Percentiles rank a stretch among this genome's conserved stretches.
Conservation (phyloP, 2,329 filamentous ascomycete genomes). For the Colletotrichum camelliae region DNA sequence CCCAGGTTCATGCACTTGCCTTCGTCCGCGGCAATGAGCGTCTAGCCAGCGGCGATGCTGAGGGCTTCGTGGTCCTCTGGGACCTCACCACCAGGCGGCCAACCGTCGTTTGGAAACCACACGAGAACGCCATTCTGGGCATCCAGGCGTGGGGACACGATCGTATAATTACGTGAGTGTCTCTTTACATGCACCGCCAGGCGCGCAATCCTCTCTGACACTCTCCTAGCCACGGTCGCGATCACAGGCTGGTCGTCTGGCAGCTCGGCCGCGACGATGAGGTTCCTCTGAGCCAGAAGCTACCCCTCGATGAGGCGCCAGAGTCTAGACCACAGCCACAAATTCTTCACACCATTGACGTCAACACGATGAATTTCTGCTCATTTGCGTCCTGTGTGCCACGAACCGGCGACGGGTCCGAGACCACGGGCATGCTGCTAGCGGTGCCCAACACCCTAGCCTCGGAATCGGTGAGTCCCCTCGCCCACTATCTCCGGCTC, state of each 20-base stretch:
- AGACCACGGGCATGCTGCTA: conserved; percentile 55
- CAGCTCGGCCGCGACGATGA: conserved; percentile 69
- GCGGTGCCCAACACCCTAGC: conserved; percentile 82
- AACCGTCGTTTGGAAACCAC: conserved; percentile 84
- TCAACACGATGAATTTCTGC: conserved; percentile 97
- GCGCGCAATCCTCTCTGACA: background rate
- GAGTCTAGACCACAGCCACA: conserved; percentile 70
- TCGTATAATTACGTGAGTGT: conserved; percentile 80
- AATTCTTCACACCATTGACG: conserved; percentile 82
- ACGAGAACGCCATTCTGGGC: conserved; percentile 78
- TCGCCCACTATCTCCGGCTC: background rate
- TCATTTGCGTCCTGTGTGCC: conserved; percentile 70
- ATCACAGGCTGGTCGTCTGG: conserved; percentile 88
- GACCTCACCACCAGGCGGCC: conserved; percentile 81
- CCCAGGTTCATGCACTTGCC: conserved; percentile 77
- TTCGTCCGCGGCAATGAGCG: conserved; percentile 78
- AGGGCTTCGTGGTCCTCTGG: conserved; percentile 90
- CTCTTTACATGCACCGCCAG: background rate
- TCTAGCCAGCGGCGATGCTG: conserved; percentile 85
- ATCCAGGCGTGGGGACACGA: conserved; percentile 74
- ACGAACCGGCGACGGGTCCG: background rate
- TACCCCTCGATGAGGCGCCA: conserved; percentile 71
- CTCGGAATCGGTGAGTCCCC: conserved; percentile 66
- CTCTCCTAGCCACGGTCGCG: conserved; percentile 78
- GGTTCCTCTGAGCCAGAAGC: conserved; percentile 64